Conservation (phyloP, 148 eudicot genomes). For the Drosera capensis region DNA sequence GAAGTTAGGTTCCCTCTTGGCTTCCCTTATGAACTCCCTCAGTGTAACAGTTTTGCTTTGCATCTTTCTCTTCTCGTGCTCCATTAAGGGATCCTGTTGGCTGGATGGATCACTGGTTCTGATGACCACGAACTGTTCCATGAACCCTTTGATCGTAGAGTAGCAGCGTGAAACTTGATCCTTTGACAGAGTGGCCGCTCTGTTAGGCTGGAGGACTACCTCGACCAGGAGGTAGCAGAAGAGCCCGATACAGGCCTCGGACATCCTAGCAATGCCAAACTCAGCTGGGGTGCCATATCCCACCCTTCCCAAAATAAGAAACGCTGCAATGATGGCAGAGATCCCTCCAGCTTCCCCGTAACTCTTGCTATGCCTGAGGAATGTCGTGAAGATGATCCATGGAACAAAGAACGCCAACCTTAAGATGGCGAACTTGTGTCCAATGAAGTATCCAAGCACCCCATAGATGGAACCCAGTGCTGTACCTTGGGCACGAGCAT, state of each 20-base stretch:
- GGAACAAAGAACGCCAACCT: slow-evolving; percentile 28
- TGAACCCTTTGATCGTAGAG: slow-evolving; percentile 14
- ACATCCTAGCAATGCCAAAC: slow-evolving; percentile 34
- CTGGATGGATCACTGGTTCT: slow-evolving; percentile 3
- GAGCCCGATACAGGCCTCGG: slow-evolving; percentile 43
- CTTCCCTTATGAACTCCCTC: slow-evolving; percentile 16
- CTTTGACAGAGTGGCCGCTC: slow-evolving; percentile 30
- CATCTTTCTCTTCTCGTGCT: slow-evolving; percentile 15
- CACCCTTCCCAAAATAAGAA: slow-evolving; percentile 37
- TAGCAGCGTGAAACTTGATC: slow-evolving; percentile 15
- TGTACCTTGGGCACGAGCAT: slow-evolving; percentile 43
- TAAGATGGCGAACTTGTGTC: slow-evolving; percentile 6
- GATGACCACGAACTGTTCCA: slow-evolving; percentile 7
- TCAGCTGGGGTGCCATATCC: slow-evolving; percentile 35
- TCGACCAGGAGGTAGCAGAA: slow-evolving; percentile 26
- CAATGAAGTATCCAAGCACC: slow-evolving; percentile 28
- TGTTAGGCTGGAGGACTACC: slow-evolving; percentile 26
- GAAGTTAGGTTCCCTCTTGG: slow-evolving; percentile 40
- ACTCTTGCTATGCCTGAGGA: slow-evolving; percentile 36
- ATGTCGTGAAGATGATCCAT: slow-evolving; percentile 40
- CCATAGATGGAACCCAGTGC: slow-evolving; percentile 48
- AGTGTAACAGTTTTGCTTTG: slow-evolving; percentile 13
- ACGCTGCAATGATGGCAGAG: slow-evolving; percentile 36
- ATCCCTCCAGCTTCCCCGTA: slow-evolving; percentile 40
- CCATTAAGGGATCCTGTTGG: slow-evolving; percentile 3